Conservation (phyloP, 768 basidiomycete genomes). For the Naganishia antarctica region DNA sequence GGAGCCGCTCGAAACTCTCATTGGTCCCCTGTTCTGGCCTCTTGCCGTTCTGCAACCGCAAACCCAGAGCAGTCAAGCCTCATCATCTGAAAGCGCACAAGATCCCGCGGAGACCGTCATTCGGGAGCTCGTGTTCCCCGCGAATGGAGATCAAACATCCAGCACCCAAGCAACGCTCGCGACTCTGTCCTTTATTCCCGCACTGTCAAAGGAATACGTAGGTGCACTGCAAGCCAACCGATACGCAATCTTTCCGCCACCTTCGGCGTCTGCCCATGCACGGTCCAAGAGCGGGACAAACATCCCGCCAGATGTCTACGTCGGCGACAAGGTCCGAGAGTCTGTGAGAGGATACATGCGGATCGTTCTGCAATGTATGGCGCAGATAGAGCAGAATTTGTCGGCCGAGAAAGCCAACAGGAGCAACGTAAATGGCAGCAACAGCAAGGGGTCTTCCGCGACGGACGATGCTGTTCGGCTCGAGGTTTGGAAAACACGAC, state of each 20-base stretch:
- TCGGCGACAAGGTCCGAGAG: constrained; percentile 33
- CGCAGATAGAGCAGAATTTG: not conserved
- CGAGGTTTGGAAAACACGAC: constrained; percentile 23
- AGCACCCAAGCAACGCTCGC: not conserved
- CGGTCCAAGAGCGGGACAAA: constrained; percentile 24
- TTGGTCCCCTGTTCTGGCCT: constrained; percentile 19
- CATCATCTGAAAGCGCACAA: constrained; percentile 14
- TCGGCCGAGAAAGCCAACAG: not conserved
- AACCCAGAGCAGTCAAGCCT: constrained; percentile 17
- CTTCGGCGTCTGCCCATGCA: constrained; percentile 31
- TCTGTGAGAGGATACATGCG: constrained; percentile 26
- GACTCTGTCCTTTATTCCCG: not conserved
- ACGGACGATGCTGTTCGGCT: not conserved
- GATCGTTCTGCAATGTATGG: constrained; percentile 13
- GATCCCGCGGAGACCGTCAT: constrained; percentile 7
- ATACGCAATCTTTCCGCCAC: constrained; percentile 36
- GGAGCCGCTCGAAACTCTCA: not conserved
- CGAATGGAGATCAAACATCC: not conserved
- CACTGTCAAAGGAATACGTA: constrained; percentile 19
- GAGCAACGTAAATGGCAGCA: not conserved
- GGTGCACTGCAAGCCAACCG: constrained; percentile 25
- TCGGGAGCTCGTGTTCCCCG: constrained; percentile 11
- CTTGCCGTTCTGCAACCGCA: constrained; percentile 14
- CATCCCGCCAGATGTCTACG: constrained; percentile 34
- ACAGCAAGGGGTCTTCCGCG: not conserved